Percentiles rank a stretch among this genome's conserved stretches.
Conservation (phyloP, 306 rosid genomes). For the Rosa rugosa region DNA sequence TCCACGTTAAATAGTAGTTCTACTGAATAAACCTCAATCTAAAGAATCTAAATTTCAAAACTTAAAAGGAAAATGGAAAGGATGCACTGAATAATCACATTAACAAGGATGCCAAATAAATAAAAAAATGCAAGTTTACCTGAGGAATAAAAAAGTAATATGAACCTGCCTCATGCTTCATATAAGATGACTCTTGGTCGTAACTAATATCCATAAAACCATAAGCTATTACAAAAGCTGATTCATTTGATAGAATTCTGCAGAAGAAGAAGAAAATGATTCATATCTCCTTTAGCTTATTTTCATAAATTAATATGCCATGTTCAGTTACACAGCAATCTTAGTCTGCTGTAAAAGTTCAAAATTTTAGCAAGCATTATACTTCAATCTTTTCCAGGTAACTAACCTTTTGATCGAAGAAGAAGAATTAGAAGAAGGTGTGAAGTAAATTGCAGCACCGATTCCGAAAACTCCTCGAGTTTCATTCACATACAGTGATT, state of each 20-base stretch:
- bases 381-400: not conserved
- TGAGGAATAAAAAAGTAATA: conserved; percentile 77
- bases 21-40: not conserved
- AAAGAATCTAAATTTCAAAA: not conserved
- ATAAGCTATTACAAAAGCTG: conserved; percentile 54
- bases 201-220: conserved; percentile 62
- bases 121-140: conserved; percentile 43
- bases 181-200: conserved; percentile 34
- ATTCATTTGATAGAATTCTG: conserved; percentile 71
- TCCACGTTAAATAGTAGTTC: not conserved
- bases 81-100: conserved; percentile 1
- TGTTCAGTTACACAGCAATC: not conserved
- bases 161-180: conserved; percentile 49
- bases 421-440: conserved; percentile 24
- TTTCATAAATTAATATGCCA: conserved; percentile 6
- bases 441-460: conserved; percentile 72
- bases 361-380: not conserved
- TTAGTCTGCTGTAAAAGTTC: not conserved
- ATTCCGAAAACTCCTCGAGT: conserved; percentile 73
- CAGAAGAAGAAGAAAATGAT: conserved; percentile 5
- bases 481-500: conserved; percentile 61
- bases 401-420: conserved; percentile 52
- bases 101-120: not conserved
- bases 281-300: conserved; percentile 26
- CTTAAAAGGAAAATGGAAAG: conserved; percentile 1